Conservation (phyloP, 2,329 filamentous ascomycete species). For the Aureobasidium melanogenum region DNA sequence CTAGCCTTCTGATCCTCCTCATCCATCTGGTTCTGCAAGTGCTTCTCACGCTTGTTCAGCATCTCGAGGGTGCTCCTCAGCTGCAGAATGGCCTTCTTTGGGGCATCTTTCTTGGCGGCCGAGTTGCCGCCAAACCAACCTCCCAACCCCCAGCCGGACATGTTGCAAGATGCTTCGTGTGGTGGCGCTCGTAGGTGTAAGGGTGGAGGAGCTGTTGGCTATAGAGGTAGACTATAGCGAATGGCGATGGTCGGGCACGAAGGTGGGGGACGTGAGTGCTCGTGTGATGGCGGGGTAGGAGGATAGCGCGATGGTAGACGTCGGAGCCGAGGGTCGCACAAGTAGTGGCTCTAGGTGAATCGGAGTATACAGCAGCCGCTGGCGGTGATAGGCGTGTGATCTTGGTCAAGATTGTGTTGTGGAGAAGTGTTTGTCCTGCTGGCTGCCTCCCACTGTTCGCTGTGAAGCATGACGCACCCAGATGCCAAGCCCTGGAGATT, state of each 20-base stretch:
- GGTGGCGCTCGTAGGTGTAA: background rate
- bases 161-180: slow-evolving; percentile 23
- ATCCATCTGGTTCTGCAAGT: slow-evolving; percentile 83
- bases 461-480: slow-evolving; percentile 3
- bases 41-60: slow-evolving; percentile 92
- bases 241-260: slow-evolving; percentile 2
- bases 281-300: background rate
- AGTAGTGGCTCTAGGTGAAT: background rate
- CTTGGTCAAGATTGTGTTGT: background rate
- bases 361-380: background rate
- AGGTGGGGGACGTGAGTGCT: slow-evolving; percentile 7
- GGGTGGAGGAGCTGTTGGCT: background rate
- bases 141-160: slow-evolving; percentile 53
- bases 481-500: slow-evolving; percentile 1
- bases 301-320: background rate
- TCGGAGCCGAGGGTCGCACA: background rate
- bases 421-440: slow-evolving; percentile 7
- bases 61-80: slow-evolving; percentile 88
- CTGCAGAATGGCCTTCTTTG: slow-evolving; percentile 91
- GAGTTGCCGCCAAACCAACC: slow-evolving; percentile 78
- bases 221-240: slow-evolving; percentile 5
- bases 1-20: slow-evolving; percentile 83
- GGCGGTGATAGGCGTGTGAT: background rate
- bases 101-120: slow-evolving; percentile 82
- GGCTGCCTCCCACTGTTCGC: background rate